phyloP scores from a whole-genome alignment of 305 asterid genomes.

The Lippia alba region DNA sequence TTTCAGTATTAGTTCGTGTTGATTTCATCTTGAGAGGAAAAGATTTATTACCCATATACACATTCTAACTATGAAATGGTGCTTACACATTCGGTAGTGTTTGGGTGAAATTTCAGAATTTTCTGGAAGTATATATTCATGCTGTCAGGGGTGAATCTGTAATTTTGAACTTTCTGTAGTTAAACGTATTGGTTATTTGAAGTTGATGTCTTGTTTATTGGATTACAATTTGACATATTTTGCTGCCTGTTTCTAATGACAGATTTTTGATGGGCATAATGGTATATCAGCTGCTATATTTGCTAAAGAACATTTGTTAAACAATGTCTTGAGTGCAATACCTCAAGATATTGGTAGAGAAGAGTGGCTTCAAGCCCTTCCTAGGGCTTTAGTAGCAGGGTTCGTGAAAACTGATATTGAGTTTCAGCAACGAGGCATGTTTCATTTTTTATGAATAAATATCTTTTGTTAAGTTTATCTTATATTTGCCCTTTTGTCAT shows the following conservation, averaged over 20 bases:
- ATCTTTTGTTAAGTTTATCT: background rate
- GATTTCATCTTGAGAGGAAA: too few relatives aligned
- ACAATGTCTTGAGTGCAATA: constrained; percentile 81
- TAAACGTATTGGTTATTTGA: background rate
- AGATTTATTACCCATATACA: too few relatives aligned
- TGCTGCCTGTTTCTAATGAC: constrained; percentile 28
- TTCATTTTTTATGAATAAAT: constrained; percentile 15
- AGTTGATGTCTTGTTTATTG: constrained; percentile 17
- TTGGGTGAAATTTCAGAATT: too few relatives aligned
- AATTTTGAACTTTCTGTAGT: too few relatives aligned
- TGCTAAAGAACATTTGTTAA: constrained; percentile 83
- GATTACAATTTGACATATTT: constrained; percentile 14
- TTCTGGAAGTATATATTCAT: too few relatives aligned
- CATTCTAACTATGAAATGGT: too few relatives aligned
- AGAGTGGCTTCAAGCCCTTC: constrained; percentile 93
- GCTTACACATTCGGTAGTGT: too few relatives aligned
- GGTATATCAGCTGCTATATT: constrained; percentile 98
- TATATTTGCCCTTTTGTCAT: constrained; percentile 4
- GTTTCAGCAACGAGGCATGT: constrained; percentile 85
- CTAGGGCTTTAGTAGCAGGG: constrained; percentile 91
- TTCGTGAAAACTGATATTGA: constrained; percentile 93
- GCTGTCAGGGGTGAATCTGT: too few relatives aligned
- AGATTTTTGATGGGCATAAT: constrained; percentile 98
- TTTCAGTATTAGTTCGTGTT: background rate
- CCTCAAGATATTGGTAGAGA: constrained; percentile 75